A percentile compares a stretch with the other conserved stretches of the same genome.
Conservation (phyloP, 768 basidiomycete genomes). For the Thelephora ganbajun region DNA sequence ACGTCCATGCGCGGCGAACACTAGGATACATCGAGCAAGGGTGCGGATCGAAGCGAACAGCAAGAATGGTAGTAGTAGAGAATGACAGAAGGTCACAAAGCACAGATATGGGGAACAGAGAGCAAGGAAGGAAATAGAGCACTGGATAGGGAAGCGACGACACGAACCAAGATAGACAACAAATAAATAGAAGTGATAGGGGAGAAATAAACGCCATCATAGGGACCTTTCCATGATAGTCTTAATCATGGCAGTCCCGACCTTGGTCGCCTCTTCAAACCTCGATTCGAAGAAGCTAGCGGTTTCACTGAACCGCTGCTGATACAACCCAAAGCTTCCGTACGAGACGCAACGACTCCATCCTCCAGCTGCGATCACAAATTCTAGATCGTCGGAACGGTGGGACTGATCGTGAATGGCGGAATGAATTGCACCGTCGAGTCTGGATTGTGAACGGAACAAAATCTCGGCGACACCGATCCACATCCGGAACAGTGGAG, state of each 20-base stretch:
- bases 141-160: no score
- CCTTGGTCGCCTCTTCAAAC: constrained; percentile 72
- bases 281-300: constrained; percentile 71
- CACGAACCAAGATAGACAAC: no score
- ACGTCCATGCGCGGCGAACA: no score
- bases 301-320: constrained; percentile 66
- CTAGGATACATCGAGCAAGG: no score
- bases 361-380: constrained; percentile 82
- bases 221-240: constrained; percentile 51
- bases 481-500: constrained; percentile 92
- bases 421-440: constrained; percentile 60
- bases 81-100: no score
- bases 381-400: constrained; percentile 84
- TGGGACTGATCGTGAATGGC: constrained; percentile 68
- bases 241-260: constrained; percentile 85
- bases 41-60: no score
- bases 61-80: no score
- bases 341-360: constrained; percentile 96
- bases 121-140: no score
- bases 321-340: constrained; percentile 84
- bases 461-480: constrained; percentile 95
- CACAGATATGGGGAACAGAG: no score
- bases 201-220: not conserved
- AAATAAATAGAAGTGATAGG: no score
- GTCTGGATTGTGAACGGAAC: constrained; percentile 53